Evolutionary conservation across 306 rosid genomes (phyloP).

Genomic region (Coriaria nepalensis): DNA sequence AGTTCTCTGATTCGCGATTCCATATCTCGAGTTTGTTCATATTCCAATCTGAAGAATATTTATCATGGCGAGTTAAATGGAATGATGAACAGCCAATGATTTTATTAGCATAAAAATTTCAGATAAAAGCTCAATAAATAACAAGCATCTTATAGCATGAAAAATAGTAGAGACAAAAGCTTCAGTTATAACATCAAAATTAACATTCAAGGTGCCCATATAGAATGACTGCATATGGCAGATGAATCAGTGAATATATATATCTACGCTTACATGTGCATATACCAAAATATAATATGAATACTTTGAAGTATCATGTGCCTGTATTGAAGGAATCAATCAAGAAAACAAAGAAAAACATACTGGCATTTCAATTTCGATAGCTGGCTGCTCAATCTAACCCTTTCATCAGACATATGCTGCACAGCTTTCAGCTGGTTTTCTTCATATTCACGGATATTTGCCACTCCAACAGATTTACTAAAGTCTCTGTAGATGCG

Average conservation of each 20-base stretch:
- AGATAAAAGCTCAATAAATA: too few relatives aligned
- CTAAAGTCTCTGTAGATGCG: slow-evolving; percentile 75
- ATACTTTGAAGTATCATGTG: too few relatives aligned
- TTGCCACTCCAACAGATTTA: slow-evolving; percentile 85
- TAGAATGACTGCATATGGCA: too few relatives aligned
- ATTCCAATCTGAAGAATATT: slow-evolving; percentile 54
- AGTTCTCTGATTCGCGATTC: slow-evolving; percentile 57
- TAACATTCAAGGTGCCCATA: too few relatives aligned
- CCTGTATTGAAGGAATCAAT: too few relatives aligned
- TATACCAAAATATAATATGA: too few relatives aligned
- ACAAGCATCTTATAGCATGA: too few relatives aligned
- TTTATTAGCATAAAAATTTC: slow-evolving; percentile 2
- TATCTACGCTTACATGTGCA: too few relatives aligned
- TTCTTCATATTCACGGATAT: slow-evolving; percentile 98
- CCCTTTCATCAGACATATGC: slow-evolving; percentile 83
- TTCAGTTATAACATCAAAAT: neutral
- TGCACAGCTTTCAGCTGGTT: slow-evolving; percentile 80
- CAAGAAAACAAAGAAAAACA: slow-evolving; percentile 12
- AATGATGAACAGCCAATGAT: neutral
- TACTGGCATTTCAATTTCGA: slow-evolving; percentile 91
- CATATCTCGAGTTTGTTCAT: slow-evolving; percentile 90
- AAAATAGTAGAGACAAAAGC: neutral
- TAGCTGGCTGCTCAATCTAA: slow-evolving; percentile 78
- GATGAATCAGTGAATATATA: too few relatives aligned
- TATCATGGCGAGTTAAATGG: too few relatives aligned